Conservation (phyloP, 176 grass and related monocot genomes). For the Poa annua region DNA sequence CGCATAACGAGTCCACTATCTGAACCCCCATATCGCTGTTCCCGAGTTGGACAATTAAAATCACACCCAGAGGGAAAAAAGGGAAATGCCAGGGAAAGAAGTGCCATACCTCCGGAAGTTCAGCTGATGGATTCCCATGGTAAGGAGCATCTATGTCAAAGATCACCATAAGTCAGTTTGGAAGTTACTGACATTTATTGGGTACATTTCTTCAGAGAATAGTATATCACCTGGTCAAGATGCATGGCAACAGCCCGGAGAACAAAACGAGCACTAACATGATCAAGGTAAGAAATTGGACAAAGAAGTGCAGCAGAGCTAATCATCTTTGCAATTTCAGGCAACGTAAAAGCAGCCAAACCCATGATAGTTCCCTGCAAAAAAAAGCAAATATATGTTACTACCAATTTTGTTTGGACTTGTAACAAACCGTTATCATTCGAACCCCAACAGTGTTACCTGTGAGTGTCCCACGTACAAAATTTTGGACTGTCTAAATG, state of each 20-base stretch:
- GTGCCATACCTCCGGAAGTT: slow-evolving; percentile 79
- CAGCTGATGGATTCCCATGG: slow-evolving; percentile 83
- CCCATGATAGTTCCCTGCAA: slow-evolving; percentile 97
- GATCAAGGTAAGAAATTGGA: slow-evolving; percentile 95
- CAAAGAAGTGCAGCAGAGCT: slow-evolving; percentile 92
- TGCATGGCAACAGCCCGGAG: slow-evolving; percentile 76
- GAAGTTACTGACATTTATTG: slow-evolving; percentile 39
- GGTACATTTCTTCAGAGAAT: slow-evolving; percentile 29
- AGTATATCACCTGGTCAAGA: slow-evolving; percentile 84
- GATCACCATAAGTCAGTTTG: slow-evolving; percentile 37
- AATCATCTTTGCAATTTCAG: slow-evolving; percentile 76
- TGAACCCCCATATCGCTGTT: slow-evolving; percentile 63
- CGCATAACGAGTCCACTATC: slow-evolving; percentile 79
- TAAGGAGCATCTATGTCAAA: slow-evolving; percentile 74
- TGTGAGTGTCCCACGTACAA: slow-evolving; percentile 86
- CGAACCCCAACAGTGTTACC: slow-evolving; percentile 46
- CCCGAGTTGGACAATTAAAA: slow-evolving; percentile 40
- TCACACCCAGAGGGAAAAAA: slow-evolving; percentile 22
- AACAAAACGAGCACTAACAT: slow-evolving; percentile 83
- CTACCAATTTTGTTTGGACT: neutral
- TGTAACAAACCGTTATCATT: slow-evolving; percentile 2
- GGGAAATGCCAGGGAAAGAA: slow-evolving; percentile 29
- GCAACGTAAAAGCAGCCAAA: slow-evolving; percentile 79
- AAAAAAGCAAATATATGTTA: slow-evolving; percentile 41
- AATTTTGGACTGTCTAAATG: slow-evolving; percentile 71